Evolutionary conservation across 2,329 filamentous ascomycete genomes (phyloP).

Genomic region (Phoma sp.): DNA sequence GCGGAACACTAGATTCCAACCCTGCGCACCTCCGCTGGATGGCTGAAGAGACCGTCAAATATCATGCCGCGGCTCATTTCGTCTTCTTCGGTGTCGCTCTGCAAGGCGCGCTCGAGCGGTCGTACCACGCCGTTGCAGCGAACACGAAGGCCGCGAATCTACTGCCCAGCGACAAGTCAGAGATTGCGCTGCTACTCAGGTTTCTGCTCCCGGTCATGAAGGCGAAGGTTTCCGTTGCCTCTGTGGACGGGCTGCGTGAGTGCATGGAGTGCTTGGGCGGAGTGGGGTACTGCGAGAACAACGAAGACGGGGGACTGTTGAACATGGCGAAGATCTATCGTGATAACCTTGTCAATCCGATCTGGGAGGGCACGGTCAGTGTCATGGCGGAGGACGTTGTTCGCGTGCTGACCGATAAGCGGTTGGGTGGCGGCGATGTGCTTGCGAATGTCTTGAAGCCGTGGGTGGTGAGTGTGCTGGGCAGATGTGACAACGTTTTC

Average conservation of each 20-base stretch:
- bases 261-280: slow-evolving; percentile 71
- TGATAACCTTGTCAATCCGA: slow-evolving; percentile 69
- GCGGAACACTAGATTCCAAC: slow-evolving; percentile 59
- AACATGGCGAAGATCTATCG: slow-evolving; percentile 73
- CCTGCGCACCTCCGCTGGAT: slow-evolving; percentile 66
- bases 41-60: slow-evolving; percentile 63
- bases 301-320: slow-evolving; percentile 63
- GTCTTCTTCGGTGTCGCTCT: slow-evolving; percentile 62
- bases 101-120: slow-evolving; percentile 63
- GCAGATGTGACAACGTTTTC: slow-evolving; percentile 13
- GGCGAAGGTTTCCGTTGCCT: slow-evolving; percentile 34
- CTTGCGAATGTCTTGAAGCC: slow-evolving; percentile 28
- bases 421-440: slow-evolving; percentile 33
- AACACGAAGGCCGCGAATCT: slow-evolving; percentile 29
- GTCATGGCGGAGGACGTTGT: slow-evolving; percentile 67
- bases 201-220: slow-evolving; percentile 40
- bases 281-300: slow-evolving; percentile 70
- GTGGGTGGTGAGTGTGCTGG: slow-evolving; percentile 26
- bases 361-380: slow-evolving; percentile 78
- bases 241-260: slow-evolving; percentile 59
- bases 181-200: slow-evolving; percentile 25
- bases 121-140: slow-evolving; percentile 33
- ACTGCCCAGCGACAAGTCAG: slow-evolving; percentile 29
- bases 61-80: slow-evolving; percentile 65
- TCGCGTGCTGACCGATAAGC: slow-evolving; percentile 51